Evolutionary conservation across 306 rosid species (phyloP).

Genomic region (Lablab purpureus): DNA sequence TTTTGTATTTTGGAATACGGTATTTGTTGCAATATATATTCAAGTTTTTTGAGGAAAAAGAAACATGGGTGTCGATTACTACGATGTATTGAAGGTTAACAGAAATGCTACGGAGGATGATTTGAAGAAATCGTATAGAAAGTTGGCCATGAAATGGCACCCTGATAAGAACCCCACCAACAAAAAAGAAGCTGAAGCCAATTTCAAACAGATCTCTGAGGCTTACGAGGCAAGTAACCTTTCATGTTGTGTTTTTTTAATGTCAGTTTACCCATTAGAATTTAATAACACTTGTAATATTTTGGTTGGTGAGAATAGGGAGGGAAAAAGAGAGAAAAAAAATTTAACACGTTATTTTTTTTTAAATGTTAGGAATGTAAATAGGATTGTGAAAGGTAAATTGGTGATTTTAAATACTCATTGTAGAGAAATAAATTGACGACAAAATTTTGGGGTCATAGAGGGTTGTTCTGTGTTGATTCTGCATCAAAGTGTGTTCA

Average conservation of each 20-base stretch:
- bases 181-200: conserved; percentile 95
- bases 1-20: conserved; percentile 34
- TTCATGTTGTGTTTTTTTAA: background rate
- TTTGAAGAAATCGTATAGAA: conserved; percentile 88
- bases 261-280: background rate
- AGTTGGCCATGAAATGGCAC: conserved; percentile 98
- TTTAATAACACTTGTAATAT: conserved; percentile 9
- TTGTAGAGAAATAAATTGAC: background rate
- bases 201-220: conserved; percentile 96
- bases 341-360: background rate
- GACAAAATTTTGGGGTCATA: background rate
- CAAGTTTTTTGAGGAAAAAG: background rate
- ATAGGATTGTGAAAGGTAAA: conserved; percentile 3
- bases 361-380: background rate
- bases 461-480: background rate
- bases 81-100: conserved; percentile 75
- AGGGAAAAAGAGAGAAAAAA: background rate
- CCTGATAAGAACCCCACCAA: conserved; percentile 91
- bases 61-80: conserved; percentile 90
- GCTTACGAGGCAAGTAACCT: conserved; percentile 81
- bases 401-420: background rate
- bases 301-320: background rate
- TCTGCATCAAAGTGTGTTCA: conserved; percentile 21
- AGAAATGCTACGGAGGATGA: conserved; percentile 88
- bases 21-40: conserved; percentile 19